These are phyloP conservation scores for Przewalskia tangutica DNA, from an alignment of 257 asterid genomes.

Conservation along the genomic window DNA sequence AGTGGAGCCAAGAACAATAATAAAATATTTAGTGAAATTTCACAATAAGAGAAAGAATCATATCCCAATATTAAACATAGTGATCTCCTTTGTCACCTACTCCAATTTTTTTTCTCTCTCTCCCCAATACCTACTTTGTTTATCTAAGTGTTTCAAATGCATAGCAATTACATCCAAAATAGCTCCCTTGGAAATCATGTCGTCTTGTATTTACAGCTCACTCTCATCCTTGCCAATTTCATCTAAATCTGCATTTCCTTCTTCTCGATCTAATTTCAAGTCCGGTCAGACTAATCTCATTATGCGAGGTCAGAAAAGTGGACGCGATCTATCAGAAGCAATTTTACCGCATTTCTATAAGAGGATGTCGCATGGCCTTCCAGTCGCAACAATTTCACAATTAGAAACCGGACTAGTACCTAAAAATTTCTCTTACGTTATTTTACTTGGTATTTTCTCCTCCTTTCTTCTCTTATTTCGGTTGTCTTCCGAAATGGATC, in stretches of 20 bases:
- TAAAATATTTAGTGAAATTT: no score
- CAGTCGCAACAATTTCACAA: no score
- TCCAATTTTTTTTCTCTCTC: no score
- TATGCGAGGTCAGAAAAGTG: no score
- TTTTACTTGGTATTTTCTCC: not conserved
- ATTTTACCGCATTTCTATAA: no score
- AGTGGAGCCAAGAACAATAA: no score
- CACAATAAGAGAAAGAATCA: no score
- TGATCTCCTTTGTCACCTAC: not conserved
- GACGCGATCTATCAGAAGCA: no score
- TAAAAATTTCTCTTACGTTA: not conserved
- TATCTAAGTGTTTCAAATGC: not conserved
- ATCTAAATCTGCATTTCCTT: not conserved
- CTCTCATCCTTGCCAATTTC: not conserved
- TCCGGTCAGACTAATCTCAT: no score
- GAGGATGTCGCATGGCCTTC: no score
- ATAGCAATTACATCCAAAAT: not conserved
- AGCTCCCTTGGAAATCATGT: not conserved
- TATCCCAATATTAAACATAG: no score
- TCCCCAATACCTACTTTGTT: not conserved
- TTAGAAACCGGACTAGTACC: not conserved
- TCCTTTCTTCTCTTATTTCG: not conserved
- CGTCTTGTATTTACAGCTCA: not conserved
- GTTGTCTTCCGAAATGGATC: not conserved
- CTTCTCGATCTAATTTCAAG: not conserved